phyloP scores from a whole-genome alignment of 164 flowering plant species.

The Cinnamomum chago region DNA sequence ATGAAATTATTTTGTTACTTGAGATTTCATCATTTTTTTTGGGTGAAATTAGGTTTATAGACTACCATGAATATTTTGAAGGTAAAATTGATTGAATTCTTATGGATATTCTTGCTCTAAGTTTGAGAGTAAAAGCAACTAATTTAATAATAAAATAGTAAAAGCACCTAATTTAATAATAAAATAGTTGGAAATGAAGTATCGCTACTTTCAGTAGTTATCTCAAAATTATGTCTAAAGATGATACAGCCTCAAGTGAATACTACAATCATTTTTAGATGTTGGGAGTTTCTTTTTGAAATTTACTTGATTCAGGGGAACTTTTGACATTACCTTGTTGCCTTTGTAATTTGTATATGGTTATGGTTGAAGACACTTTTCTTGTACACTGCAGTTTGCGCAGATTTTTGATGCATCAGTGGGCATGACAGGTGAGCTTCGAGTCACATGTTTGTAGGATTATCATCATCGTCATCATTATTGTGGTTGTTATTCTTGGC shows the following conservation, averaged over 20 bases:
- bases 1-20: not conserved
- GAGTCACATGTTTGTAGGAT: not conserved
- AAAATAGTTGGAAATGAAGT: not conserved
- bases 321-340: not conserved
- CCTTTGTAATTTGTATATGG: not conserved
- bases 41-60: not conserved
- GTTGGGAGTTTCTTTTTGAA: not conserved
- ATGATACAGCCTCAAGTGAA: not conserved
- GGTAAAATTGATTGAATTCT: not conserved
- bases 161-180: not conserved
- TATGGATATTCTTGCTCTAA: not conserved
- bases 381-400: slow-evolving; percentile 44
- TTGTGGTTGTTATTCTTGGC: not conserved
- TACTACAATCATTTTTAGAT: not conserved
- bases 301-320: not conserved
- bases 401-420: slow-evolving; percentile 74
- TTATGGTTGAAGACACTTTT: not conserved
- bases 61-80: not conserved
- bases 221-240: too few relatives aligned
- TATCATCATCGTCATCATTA: too few relatives aligned
- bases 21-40: not conserved
- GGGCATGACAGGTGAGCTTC: slow-evolving; percentile 71
- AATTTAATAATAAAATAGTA: too few relatives aligned
- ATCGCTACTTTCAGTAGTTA: not conserved
- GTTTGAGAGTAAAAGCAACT: not conserved